Evolutionary conservation across 352 stramenopile species (phyloP).

Genomic region (Phytophthora foliorum): DNA sequence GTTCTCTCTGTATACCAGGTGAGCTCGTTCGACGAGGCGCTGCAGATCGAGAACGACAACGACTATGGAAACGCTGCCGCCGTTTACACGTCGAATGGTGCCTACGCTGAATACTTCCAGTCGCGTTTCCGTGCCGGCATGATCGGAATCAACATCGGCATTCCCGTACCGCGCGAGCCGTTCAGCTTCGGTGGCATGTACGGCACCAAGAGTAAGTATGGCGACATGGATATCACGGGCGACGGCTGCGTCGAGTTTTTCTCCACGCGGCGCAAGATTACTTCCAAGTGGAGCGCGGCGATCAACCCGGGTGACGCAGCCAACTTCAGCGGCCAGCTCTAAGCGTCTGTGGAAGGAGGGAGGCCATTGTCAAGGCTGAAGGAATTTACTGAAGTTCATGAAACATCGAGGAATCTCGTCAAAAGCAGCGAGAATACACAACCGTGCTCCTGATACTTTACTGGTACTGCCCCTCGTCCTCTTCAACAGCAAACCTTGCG

Average conservation of each 20-base stretch:
- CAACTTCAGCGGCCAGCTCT: conserved; percentile 82
- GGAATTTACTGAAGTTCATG: neutral
- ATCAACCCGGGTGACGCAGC: conserved; percentile 61
- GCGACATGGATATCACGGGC: conserved; percentile 98
- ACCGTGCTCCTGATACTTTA: neutral
- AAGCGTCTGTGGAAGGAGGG: neutral
- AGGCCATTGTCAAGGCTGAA: neutral
- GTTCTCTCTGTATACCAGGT: conserved; percentile 94
- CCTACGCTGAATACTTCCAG: conserved; percentile 95
- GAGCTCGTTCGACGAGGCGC: conserved; percentile 92
- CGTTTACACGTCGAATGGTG: conserved; percentile 97
- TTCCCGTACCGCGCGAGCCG: conserved; percentile 95
- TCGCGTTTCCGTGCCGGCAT: conserved; percentile 93
- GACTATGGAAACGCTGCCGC: conserved; percentile 98
- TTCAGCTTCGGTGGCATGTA: conserved; percentile 98
- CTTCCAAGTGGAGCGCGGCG: conserved; percentile 92
- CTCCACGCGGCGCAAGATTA: conserved; percentile 98
- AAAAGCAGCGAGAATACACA: neutral
- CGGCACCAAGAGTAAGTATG: conserved; percentile 97
- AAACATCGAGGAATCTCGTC: neutral
- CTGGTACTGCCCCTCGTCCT: neutral
- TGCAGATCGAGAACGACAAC: conserved; percentile 97
- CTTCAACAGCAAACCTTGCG: no score
- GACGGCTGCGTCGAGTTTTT: conserved; percentile 98
- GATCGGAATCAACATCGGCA: conserved; percentile 98